These are phyloP conservation scores for Annulohypoxylon stygium DNA, from an alignment of 495 filamentous ascomycete genomes.

Conservation along the genomic window DNA sequence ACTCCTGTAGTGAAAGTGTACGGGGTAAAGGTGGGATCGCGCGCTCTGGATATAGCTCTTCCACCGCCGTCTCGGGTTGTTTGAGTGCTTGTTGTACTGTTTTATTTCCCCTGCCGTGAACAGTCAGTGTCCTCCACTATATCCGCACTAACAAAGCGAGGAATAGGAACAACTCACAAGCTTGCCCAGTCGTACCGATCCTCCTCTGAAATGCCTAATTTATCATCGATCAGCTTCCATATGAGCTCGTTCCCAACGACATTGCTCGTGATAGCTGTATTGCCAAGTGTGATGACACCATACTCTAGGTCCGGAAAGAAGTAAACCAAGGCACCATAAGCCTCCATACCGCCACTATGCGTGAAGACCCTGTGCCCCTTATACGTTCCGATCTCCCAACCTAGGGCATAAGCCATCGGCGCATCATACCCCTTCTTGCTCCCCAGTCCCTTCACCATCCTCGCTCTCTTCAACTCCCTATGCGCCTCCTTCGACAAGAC, in stretches of 20 bases:
- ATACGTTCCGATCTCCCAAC: slow-evolving; percentile 61
- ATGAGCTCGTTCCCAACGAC: slow-evolving; percentile 48
- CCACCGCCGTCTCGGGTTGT: slow-evolving; percentile 46
- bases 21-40: slow-evolving; percentile 49
- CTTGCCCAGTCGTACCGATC: slow-evolving; percentile 51
- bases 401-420: slow-evolving; percentile 57
- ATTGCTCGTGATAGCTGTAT: slow-evolving; percentile 55
- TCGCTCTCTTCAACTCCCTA: slow-evolving; percentile 54
- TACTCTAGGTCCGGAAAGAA: slow-evolving; percentile 62
- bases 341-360: slow-evolving; percentile 62
- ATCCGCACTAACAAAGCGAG: neutral
- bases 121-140: too few relatives aligned
- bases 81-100: slow-evolving; percentile 28
- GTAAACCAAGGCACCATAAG: slow-evolving; percentile 59
- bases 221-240: slow-evolving; percentile 59
- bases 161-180: slow-evolving; percentile 35
- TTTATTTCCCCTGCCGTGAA: slow-evolving; percentile 24
- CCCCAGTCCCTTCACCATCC: slow-evolving; percentile 46
- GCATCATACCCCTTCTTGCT: slow-evolving; percentile 39
- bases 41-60: slow-evolving; percentile 52
- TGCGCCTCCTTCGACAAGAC: slow-evolving; percentile 56
- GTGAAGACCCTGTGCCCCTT: slow-evolving; percentile 58
- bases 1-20: slow-evolving; percentile 50
- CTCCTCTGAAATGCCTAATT: slow-evolving; percentile 49
- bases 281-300: slow-evolving; percentile 62